A percentile compares a stretch with the other conserved stretches of the same genome.
phyloP scores from a whole-genome alignment of 805 yeast species.

The Metschnikowia reukaufii region DNA sequence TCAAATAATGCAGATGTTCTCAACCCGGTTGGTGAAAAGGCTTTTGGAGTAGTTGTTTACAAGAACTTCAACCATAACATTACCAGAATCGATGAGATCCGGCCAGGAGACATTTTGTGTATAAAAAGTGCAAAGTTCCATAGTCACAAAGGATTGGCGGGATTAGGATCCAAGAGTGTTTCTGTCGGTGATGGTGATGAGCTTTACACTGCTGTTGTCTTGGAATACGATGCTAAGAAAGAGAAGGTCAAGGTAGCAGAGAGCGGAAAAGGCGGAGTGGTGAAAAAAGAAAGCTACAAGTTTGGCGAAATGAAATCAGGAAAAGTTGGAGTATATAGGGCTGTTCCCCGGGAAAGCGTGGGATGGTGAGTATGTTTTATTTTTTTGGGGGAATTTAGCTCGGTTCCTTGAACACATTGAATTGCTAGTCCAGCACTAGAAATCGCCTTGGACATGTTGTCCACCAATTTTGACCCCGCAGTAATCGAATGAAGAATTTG shows the following conservation, averaged over 20 bases:
- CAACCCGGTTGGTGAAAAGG: conserved; percentile 61
- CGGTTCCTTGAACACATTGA: conserved; percentile 1
- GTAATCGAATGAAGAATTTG: background rate
- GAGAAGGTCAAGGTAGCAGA: conserved; percentile 69
- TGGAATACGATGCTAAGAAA: conserved; percentile 74
- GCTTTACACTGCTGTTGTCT: conserved; percentile 53
- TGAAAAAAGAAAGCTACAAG: conserved; percentile 62
- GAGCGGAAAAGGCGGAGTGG: conserved; percentile 47
- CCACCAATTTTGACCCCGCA: background rate
- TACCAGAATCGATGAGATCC: conserved; percentile 57
- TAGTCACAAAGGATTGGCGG: conserved; percentile 54
- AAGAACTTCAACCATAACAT: conserved; percentile 46
- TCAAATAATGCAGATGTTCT: conserved; percentile 28
- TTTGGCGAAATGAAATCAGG: conserved; percentile 77
- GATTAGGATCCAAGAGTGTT: conserved; percentile 32
- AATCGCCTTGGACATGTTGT: background rate
- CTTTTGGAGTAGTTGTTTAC: conserved; percentile 74
- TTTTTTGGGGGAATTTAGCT: background rate
- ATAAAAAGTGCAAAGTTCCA: conserved; percentile 74
- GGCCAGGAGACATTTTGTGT: conserved; percentile 83
- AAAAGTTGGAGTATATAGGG: conserved; percentile 74
- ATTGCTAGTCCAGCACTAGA: conserved; percentile 7
- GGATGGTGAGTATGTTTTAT: conserved; percentile 66
- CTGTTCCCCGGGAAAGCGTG: conserved; percentile 68
- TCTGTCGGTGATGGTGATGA: conserved; percentile 56